Evolutionary conservation across 257 asterid species (phyloP).

Genomic region (Phtheirospermum japonicum): DNA sequence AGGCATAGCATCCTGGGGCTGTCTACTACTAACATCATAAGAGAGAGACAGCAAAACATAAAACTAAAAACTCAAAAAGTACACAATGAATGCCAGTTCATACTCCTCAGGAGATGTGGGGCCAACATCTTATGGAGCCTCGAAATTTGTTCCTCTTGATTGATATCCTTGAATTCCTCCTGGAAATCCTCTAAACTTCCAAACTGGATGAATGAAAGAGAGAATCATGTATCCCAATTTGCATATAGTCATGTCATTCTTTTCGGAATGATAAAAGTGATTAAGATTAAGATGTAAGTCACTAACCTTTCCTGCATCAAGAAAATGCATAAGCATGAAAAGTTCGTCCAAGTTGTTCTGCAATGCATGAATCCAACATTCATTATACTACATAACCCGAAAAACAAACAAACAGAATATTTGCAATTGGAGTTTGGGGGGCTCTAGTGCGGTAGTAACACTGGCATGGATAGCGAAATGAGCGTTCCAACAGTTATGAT

Average conservation of each 20-base stretch:
- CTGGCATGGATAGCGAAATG: background rate
- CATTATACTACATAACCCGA: slow-evolving; percentile 23
- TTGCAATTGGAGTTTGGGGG: too few relatives aligned
- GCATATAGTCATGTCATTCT: slow-evolving; percentile 15
- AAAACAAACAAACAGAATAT: background rate
- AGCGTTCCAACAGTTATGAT: background rate
- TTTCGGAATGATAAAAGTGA: slow-evolving; percentile 19
- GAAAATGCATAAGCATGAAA: slow-evolving; percentile 99
- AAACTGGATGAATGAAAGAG: slow-evolving; percentile 53
- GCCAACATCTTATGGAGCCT: slow-evolving; percentile 99
- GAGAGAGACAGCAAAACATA: slow-evolving; percentile 1
- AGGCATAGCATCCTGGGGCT: slow-evolving; percentile 3
- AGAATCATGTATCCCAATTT: background rate
- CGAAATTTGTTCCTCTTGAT: slow-evolving; percentile 96
- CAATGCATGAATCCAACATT: slow-evolving; percentile 37
- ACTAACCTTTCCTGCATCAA: slow-evolving; percentile 97
- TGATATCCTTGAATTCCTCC: slow-evolving; percentile 97
- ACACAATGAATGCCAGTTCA: slow-evolving; percentile 32
- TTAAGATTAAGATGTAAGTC: slow-evolving; percentile 20
- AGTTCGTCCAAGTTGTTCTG: slow-evolving; percentile 99
- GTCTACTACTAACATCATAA: slow-evolving; percentile 6
- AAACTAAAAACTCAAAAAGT: slow-evolving; percentile 26
- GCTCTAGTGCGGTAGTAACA: background rate
- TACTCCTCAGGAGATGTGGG: slow-evolving; percentile 97
- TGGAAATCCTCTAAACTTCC: slow-evolving; percentile 93